A percentile compares a stretch with the other conserved stretches of the same genome.
phyloP scores from a whole-genome alignment of 164 flowering plant genomes.

The Chloranthus sessilifolius region DNA sequence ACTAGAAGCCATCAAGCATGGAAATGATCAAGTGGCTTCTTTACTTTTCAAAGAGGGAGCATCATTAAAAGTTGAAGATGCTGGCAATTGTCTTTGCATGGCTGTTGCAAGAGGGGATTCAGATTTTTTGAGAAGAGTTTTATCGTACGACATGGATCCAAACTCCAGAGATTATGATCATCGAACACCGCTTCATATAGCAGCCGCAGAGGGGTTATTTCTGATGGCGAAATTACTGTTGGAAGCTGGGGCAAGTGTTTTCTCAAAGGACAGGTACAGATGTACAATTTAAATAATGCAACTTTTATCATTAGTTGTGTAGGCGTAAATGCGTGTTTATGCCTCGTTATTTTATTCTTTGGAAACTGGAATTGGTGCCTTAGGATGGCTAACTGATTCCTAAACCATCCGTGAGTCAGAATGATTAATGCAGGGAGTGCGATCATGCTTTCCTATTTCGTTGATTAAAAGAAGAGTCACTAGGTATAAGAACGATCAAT shows the following conservation, averaged over 20 bases:
- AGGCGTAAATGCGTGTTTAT: not conserved
- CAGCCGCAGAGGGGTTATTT: conserved; percentile 73
- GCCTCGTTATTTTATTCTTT: not conserved
- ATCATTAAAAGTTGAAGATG: conserved; percentile 45
- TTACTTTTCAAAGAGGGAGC: conserved; percentile 69
- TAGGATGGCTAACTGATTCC: no score
- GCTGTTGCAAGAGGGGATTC: conserved; percentile 63
- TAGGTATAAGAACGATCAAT: no score
- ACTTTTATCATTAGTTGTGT: not conserved
- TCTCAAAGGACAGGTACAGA: conserved; percentile 74
- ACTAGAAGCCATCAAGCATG: conserved; percentile 76
- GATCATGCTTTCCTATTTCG: no score
- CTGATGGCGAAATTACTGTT: conserved; percentile 61
- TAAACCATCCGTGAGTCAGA: no score
- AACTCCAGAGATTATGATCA: conserved; percentile 78
- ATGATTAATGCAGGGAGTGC: no score
- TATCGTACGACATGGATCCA: conserved; percentile 71
- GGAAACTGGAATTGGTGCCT: not conserved
- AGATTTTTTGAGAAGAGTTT: conserved; percentile 60
- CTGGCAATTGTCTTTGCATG: conserved; percentile 62
- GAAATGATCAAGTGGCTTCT: conserved; percentile 72
- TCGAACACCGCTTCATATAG: conserved; percentile 86
- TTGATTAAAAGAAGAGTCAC: no score
- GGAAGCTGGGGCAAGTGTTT: conserved; percentile 84
- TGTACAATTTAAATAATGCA: not conserved